These are phyloP conservation scores for Lentinula novae-zelandiae DNA, from an alignment of 1,284 basidiomycete genomes.

Conservation along the genomic window DNA sequence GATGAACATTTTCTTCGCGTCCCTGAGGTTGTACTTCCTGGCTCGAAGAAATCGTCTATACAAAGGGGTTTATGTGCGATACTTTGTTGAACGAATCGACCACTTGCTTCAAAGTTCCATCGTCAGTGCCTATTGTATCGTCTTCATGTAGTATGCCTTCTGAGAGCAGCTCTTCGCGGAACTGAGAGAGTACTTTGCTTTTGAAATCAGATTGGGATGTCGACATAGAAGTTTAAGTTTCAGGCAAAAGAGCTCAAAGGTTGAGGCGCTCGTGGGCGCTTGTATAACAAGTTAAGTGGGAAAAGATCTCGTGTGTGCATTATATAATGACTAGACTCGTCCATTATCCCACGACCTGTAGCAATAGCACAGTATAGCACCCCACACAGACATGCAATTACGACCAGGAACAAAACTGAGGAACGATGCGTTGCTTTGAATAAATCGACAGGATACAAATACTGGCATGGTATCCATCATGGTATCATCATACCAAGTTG, in stretches of 20 bases:
- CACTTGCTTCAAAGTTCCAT: conserved; percentile 55
- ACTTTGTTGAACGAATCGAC: conserved; percentile 4
- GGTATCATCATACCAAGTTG: background rate
- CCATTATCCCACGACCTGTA: too few relatives aligned
- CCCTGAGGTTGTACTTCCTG: conserved; percentile 51
- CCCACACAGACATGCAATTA: too few relatives aligned
- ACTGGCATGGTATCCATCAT: background rate
- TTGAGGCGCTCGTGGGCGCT: background rate
- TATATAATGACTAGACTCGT: too few relatives aligned
- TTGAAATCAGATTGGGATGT: background rate
- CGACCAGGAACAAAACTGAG: too few relatives aligned
- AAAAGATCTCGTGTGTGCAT: background rate
- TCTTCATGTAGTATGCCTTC: conserved; percentile 55
- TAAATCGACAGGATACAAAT: background rate
- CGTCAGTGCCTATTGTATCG: conserved; percentile 64
- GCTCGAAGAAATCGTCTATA: conserved; percentile 66
- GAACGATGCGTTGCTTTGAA: too few relatives aligned
- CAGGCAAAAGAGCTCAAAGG: background rate
- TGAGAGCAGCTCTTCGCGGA: conserved; percentile 30
- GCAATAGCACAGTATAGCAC: too few relatives aligned
- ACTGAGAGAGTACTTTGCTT: background rate
- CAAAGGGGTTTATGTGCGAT: background rate
- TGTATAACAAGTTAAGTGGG: background rate
- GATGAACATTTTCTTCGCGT: conserved; percentile 29
- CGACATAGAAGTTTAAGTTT: background rate